Evolutionary conservation across 148 eudicot genomes (phyloP), one percentile per base, ranked within the genome.

Genomic region (Diospyros kaki): DNA sequence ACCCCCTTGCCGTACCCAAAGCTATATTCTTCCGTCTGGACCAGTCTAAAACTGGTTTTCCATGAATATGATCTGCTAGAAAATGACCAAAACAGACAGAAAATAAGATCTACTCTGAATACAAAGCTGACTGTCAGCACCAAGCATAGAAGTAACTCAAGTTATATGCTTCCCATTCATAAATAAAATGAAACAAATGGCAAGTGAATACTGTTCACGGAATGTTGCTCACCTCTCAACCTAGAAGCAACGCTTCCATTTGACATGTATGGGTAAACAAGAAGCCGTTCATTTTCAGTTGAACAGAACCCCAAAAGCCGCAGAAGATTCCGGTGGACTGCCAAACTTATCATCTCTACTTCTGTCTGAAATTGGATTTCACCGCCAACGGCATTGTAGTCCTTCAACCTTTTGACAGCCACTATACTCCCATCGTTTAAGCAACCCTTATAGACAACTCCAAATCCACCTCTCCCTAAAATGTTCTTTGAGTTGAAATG

Each of bases 171-270:
- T 28, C 28, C 28, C 28, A 28, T 28, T 28, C 28, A 28, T 28
- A 28, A 28, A 28, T 28, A 28, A 28, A 28, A 28, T 28, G 28
- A 28, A 28, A 28, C 28, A 28, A 28, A 28, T 28, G 28, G 28
- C 28, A 28, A 28, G 28, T 28, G 28, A 28, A 28, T 28, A 28
- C 28, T 28, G 28, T 28, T 28, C 28, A 28, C 28, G 28, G 45
- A 77, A 58, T 40, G n/a, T n/a, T 42, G 72, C 83, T 65, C 18
- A 91, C 98, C 98, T 93, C 84, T 89, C 56, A 93, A 81, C 75
- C 94, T 85, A 76, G 97, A 91, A 42, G 98, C 98, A 45, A 93
- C 98, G 52, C 94, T 93, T 62, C 98, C 98, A 74, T 93, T 93
- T 4, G 89, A 76, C 98, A 93, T 91, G 58, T 77, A 93, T 1